Percentiles rank a stretch among this genome's conserved stretches.
These are phyloP conservation scores for Picochlorum sp. DNA, from an alignment of 139 green algal genomes.

Conservation along the genomic window DNA sequence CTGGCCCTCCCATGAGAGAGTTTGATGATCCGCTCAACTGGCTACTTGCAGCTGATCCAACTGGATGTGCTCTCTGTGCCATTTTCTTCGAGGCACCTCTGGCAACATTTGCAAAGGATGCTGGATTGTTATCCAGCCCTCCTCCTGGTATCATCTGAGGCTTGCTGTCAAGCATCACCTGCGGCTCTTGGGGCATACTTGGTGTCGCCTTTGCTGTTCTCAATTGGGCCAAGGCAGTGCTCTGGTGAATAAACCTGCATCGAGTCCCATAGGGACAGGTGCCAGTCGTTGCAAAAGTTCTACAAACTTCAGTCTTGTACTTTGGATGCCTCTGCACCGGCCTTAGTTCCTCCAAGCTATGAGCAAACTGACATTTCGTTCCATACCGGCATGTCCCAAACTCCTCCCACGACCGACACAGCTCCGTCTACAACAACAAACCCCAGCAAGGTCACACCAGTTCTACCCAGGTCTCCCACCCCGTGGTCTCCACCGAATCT, in stretches of 20 bases:
- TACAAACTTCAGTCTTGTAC: slow-evolving; percentile 82
- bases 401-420: slow-evolving; percentile 78
- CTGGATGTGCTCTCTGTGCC: too few species aligned
- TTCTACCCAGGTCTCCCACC: too few species aligned
- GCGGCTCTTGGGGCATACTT: neutral
- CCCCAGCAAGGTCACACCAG: too few species aligned
- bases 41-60: neutral
- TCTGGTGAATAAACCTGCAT: slow-evolving; percentile 80
- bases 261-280: slow-evolving; percentile 77
- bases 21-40: neutral
- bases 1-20: too few species aligned
- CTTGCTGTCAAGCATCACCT: neutral
- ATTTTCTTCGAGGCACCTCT: neutral
- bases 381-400: slow-evolving; percentile 76
- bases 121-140: neutral
- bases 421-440: slow-evolving; percentile 67
- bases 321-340: slow-evolving; percentile 73
- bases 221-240: neutral
- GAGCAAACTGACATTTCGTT: slow-evolving; percentile 83
- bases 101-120: slow-evolving; percentile 1
- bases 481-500: too few species aligned
- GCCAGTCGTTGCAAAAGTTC: slow-evolving; percentile 59
- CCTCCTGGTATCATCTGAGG: neutral
- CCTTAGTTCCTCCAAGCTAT: slow-evolving; percentile 72
- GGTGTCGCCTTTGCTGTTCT: neutral